Evolutionary conservation across 2,329 filamentous ascomycete species (phyloP), one percentile per base, ranked within the genome.

Genomic region (Botrytis galanthina): DNA sequence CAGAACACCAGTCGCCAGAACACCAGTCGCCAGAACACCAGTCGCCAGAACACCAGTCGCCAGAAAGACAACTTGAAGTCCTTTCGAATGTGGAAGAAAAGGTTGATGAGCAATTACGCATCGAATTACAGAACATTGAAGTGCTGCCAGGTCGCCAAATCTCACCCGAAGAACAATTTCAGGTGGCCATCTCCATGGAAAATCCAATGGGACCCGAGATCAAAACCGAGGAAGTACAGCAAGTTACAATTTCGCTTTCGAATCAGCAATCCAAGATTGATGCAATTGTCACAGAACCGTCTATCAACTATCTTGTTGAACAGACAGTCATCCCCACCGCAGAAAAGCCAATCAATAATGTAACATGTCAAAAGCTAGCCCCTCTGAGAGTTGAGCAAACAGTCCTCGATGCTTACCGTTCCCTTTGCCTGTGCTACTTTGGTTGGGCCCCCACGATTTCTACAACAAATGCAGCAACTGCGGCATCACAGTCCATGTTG

Each of bases 401-500:
- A 48, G 0, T 48, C 20, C 44, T 70, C 20, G 51, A 73, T 26
- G 74, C 76, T 32, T 75, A 77, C 22, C 20, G 76, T 62, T 77
- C 75, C 46, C 70, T 80, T 1, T 76, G 80, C 51, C 71, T 61
- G 3, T 73, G 73, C 9, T 75, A 61, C 29, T 76, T 77, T 61
- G 29, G 54, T 32, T 66, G 42, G 10, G 2, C 61, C 1, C 77
- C 77, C 3, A 67, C 60, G 0, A 75, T 79, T 29, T 73, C 74
- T 10, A 73, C 48, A 4, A 32, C 57, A 1, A 48, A 77, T 57
- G 75, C 77, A 12, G 9, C 73, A 4, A 32, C 35, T 12, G 76
- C 77, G 5, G 70, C 78, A 7, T 9, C 26, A 7, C 77, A 79
- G 64, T n/a, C 61, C 1, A 70, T 76, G 57, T 5, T 70, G 7